Evolutionary conservation across 768 basidiomycete genomes (phyloP).

Genomic region (Suillus clintonianus): DNA sequence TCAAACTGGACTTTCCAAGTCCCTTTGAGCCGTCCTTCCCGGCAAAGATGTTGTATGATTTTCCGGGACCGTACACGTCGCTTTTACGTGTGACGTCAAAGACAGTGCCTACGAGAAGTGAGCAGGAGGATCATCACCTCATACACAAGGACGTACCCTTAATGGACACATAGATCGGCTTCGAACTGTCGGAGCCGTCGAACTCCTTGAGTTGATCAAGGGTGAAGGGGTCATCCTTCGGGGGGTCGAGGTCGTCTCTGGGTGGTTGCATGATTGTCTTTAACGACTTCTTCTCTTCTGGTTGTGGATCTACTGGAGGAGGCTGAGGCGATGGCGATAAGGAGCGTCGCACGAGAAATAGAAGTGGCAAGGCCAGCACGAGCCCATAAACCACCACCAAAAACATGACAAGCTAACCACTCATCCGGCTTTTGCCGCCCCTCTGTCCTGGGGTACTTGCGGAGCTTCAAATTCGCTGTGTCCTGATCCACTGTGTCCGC

Average conservation of each 20-base stretch:
- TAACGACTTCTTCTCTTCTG: conserved; percentile 31
- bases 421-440: conserved; percentile 3
- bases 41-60: conserved; percentile 83
- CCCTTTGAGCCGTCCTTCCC: conserved; percentile 93
- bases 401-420: conserved; percentile 15
- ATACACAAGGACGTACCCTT: conserved; percentile 57
- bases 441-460: neutral
- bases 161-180: conserved; percentile 90
- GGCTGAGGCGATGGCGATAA: conserved; percentile 8
- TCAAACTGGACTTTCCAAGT: conserved; percentile 87
- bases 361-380: conserved; percentile 31
- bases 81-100: conserved; percentile 87
- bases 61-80: conserved; percentile 87
- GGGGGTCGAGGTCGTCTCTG: conserved; percentile 58
- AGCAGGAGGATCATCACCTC: conserved; percentile 2
- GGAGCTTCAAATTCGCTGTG: neutral
- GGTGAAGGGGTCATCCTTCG: conserved; percentile 80
- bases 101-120: conserved; percentile 61
- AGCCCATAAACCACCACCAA: conserved; percentile 31
- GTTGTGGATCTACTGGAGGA: conserved; percentile 12
- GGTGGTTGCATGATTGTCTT: conserved; percentile 77
- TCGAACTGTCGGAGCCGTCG: conserved; percentile 64
- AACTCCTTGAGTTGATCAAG: conserved; percentile 64
- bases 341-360: conserved; percentile 23
- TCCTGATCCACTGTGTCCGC: neutral